phyloP scores from a whole-genome alignment of 495 filamentous ascomycete species.

The Neurospora pannonica region DNA sequence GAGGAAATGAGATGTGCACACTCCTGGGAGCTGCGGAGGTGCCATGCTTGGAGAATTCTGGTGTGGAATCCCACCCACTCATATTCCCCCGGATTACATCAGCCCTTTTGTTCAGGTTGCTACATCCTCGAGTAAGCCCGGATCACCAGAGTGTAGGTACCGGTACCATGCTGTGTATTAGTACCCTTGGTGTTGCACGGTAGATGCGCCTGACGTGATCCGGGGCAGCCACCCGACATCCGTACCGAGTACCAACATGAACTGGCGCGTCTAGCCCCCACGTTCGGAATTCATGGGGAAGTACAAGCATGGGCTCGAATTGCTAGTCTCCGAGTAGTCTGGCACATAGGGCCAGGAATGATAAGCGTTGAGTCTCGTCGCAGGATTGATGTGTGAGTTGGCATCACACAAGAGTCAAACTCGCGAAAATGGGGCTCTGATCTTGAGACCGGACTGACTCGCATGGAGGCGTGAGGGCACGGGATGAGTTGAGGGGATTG shows the following conservation, averaged over 20 bases:
- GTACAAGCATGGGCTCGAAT: not conserved
- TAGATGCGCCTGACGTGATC: not conserved
- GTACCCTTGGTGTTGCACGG: not conserved
- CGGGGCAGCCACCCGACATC: not conserved
- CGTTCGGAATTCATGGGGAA: not conserved
- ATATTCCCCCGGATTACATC: not conserved
- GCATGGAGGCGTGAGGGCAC: not conserved
- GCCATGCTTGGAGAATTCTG: not conserved
- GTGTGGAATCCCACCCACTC: not conserved
- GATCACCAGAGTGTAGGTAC: not conserved
- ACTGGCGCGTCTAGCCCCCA: not conserved
- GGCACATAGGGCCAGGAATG: not conserved
- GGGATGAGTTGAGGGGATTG: not conserved
- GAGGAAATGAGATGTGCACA: not conserved
- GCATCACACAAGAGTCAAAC: not conserved
- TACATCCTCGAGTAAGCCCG: not conserved
- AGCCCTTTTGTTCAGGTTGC: not conserved
- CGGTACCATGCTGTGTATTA: not conserved
- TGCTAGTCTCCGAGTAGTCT: not conserved
- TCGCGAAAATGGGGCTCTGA: not conserved
- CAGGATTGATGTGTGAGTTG: not conserved
- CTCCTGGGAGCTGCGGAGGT: not conserved
- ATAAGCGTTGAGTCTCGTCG: not conserved
- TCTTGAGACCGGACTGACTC: not conserved
- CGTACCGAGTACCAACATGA: not conserved